Conservation (phyloP, 345 rosid genomes). For the Lumnitzera racemosa region DNA sequence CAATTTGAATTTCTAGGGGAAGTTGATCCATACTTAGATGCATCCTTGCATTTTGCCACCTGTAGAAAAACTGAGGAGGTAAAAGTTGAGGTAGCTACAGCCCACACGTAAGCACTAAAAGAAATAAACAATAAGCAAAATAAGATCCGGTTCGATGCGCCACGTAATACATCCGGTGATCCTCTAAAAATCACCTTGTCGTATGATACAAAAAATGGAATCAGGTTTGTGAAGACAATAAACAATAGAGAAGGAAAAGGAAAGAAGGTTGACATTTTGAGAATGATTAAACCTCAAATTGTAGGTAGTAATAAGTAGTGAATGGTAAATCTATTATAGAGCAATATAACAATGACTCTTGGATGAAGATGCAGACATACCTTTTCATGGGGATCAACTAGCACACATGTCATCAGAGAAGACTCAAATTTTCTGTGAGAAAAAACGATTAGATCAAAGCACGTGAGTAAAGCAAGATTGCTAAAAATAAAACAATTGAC, state of each 20-base stretch:
- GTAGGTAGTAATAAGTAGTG: too few relatives aligned
- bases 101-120: slow-evolving; percentile 56
- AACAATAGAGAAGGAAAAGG: too few relatives aligned
- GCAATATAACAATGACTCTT: background rate
- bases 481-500: slow-evolving; percentile 4
- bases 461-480: slow-evolving; percentile 5
- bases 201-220: too few relatives aligned
- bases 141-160: background rate
- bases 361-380: slow-evolving; percentile 24
- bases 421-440: slow-evolving; percentile 68
- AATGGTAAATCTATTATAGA: background rate
- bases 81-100: slow-evolving; percentile 69
- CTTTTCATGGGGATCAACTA: slow-evolving; percentile 84
- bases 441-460: slow-evolving; percentile 15
- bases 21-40: slow-evolving; percentile 59
- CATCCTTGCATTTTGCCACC: slow-evolving; percentile 85
- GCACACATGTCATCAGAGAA: slow-evolving; percentile 76
- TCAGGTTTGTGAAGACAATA: too few relatives aligned
- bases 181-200: too few relatives aligned
- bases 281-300: too few relatives aligned
- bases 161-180: too few relatives aligned
- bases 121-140: slow-evolving; percentile 8
- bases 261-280: too few relatives aligned
- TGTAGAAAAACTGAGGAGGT: slow-evolving; percentile 76
- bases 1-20: slow-evolving; percentile 18